phyloP scores from a whole-genome alignment of 495 filamentous ascomycete genomes.

The Hypomontagnella monticulosa region DNA sequence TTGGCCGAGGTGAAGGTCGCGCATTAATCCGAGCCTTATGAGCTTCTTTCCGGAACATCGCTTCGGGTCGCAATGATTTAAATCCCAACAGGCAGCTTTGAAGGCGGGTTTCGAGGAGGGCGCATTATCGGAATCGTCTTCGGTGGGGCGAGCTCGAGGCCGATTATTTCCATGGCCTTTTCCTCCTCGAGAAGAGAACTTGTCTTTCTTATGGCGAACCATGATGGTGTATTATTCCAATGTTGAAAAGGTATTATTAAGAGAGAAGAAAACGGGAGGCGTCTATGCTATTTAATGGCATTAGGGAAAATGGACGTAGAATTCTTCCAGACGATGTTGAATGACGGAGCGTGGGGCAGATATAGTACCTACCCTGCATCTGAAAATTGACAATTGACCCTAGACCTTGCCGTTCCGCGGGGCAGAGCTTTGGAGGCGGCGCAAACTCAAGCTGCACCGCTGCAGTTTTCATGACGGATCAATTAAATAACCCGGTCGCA shows the following conservation, averaged over 20 bases:
- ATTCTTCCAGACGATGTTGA: slow-evolving; percentile 14
- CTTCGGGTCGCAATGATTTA: slow-evolving; percentile 97
- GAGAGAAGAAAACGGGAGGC: neutral
- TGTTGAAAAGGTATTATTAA: neutral
- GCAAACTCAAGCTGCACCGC: neutral
- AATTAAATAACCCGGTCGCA: slow-evolving; percentile 13
- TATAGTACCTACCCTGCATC: slow-evolving; percentile 17
- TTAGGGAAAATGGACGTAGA: neutral
- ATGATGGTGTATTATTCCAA: slow-evolving; percentile 52
- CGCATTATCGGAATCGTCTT: slow-evolving; percentile 51
- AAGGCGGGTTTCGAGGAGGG: slow-evolving; percentile 67
- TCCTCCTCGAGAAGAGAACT: slow-evolving; percentile 71
- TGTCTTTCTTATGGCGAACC: slow-evolving; percentile 96
- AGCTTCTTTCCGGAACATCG: slow-evolving; percentile 94
- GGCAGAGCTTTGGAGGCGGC: neutral
- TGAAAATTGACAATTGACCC: slow-evolving; percentile 5
- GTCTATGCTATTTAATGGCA: neutral
- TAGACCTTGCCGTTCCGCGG: neutral
- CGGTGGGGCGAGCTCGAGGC: slow-evolving; percentile 43
- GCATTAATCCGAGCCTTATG: slow-evolving; percentile 91
- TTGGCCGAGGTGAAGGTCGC: slow-evolving; percentile 90
- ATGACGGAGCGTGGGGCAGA: slow-evolving; percentile 32
- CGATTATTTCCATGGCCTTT: slow-evolving; percentile 65
- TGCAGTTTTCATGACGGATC: neutral
- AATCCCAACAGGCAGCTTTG: slow-evolving; percentile 96